These are phyloP conservation scores for Conticribra guillardii DNA, from an alignment of 108 stramenopile species.

Conservation along the genomic window DNA sequence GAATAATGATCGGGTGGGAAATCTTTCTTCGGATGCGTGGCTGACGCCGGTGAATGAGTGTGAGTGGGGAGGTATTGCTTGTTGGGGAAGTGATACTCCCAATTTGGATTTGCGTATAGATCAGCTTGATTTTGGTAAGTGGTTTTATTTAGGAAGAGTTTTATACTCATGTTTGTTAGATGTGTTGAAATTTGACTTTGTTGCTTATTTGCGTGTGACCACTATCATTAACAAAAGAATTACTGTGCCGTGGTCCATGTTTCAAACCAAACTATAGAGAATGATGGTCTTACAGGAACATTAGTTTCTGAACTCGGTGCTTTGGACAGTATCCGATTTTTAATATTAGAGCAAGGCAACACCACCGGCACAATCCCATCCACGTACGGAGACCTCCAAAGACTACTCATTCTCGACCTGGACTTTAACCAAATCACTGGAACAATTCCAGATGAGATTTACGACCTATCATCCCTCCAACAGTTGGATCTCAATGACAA, in stretches of 20 bases:
- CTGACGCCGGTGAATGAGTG: slow-evolving; percentile 65
- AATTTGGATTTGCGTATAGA: slow-evolving; percentile 28
- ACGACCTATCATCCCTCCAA: slow-evolving; percentile 51
- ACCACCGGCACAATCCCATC: slow-evolving; percentile 66
- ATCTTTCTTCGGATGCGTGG: slow-evolving; percentile 57
- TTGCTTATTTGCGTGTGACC: too few relatives aligned
- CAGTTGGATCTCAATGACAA: slow-evolving; percentile 84
- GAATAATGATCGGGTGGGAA: slow-evolving; percentile 24
- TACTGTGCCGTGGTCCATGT: too few relatives aligned
- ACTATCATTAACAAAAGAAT: too few relatives aligned
- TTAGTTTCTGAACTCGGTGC: slow-evolving; percentile 57
- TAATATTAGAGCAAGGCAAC: slow-evolving; percentile 65
- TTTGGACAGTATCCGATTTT: slow-evolving; percentile 43
- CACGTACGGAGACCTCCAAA: slow-evolving; percentile 30
- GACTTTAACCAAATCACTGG: slow-evolving; percentile 68
- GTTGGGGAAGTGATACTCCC: slow-evolving; percentile 33
- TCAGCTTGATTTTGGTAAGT: slow-evolving; percentile 37
- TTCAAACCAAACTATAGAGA: too few relatives aligned
- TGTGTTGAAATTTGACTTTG: too few relatives aligned
- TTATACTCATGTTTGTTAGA: neutral
- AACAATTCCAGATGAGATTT: slow-evolving; percentile 55
- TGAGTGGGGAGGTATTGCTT: slow-evolving; percentile 69
- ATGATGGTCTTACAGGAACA: slow-evolving; percentile 67
- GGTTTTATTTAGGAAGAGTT: neutral
- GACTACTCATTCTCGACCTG: slow-evolving; percentile 58